Base-by-base conservation (phyloP, 2,329 filamentous ascomycete species). In the Fusarium gaditjirri region DNA sequence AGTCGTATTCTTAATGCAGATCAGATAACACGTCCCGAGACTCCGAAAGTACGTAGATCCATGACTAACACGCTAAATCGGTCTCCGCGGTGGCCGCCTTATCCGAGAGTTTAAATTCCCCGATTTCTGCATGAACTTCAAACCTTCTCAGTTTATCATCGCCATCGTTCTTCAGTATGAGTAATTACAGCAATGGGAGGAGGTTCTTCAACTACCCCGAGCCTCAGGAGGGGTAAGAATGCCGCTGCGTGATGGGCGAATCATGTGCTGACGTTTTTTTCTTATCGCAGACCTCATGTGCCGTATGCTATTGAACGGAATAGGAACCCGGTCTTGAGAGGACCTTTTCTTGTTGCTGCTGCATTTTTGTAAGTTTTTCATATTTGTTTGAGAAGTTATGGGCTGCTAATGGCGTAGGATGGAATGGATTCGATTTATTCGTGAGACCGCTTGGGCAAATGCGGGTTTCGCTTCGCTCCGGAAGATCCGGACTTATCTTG, bases 391-490 rank as follows among this genome's bases (percentile, higher is more conserved):
- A 16, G 6, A 6, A 0, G 3, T 14, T 27, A 10, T 6, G 1
- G 7, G 8, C 13, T 33, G 12, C 50, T 72, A 13, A 73, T 36
- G 5, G 3, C n/a, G 1, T 2, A 77, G 75, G 16, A 77, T 77
- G 75, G 75, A 77, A 72, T 73, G 61, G 59, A 19, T 75, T 29
- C 74, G 66, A 5, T 68, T 77, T 33, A 69, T 77, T 49, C 76
- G 75, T 5, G 71, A 73, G 31, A 64, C 35, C 1, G 75, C 73
- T 2, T 93, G 90, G 89, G 81, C 81, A 42, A 91, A 91, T 78
- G 90, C 90, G 25, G 90, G 90, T 42, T 93, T 94, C 76, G 83
- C 81, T 50, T 80, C 82, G 8, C 82, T 93, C 43, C 87, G 88
- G 50, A 82, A 86, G 39, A 85, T 90, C 62, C 83, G 83, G 29